A percentile compares a stretch with the other conserved stretches of the same genome.
Conservation (phyloP, 2,329 filamentous ascomycete species). For the Penicillium sumatraense region DNA sequence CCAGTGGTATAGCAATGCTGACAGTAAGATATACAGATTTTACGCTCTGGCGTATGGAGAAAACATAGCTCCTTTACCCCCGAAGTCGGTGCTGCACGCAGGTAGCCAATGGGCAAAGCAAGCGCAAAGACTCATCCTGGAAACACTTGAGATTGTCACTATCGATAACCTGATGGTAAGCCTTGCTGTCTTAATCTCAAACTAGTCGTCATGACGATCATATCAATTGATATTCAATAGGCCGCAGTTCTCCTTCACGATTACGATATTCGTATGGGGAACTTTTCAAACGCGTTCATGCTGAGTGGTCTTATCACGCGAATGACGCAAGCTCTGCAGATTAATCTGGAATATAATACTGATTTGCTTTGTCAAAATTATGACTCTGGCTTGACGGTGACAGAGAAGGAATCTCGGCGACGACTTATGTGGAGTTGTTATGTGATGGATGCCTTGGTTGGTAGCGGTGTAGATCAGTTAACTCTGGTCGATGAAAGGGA, state of each 20-base stretch:
- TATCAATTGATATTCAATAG: conserved; percentile 1
- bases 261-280: conserved; percentile 34
- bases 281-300: conserved; percentile 39
- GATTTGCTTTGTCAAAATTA: conserved; percentile 32
- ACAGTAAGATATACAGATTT: conserved; percentile 12
- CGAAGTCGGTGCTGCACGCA: conserved; percentile 18
- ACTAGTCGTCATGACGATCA: too few relatives aligned
- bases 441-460: conserved; percentile 33
- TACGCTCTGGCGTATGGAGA: conserved; percentile 23
- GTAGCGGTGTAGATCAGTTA: conserved; percentile 37
- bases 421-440: conserved; percentile 40
- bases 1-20: neutral
- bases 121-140: conserved; percentile 25
- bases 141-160: conserved; percentile 21
- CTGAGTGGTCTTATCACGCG: conserved; percentile 36
- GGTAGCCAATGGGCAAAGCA: conserved; percentile 24
- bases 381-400: conserved; percentile 19
- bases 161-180: conserved; percentile 30
- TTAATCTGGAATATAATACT: conserved; percentile 38
- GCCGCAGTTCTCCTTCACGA: conserved; percentile 36
- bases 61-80: conserved; percentile 10
- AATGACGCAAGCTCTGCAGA: conserved; percentile 36
- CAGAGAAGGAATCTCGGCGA: conserved; percentile 33
- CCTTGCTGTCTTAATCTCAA: neutral
- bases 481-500: conserved; percentile 34